Evolutionary conservation across 2,329 filamentous ascomycete species (phyloP).

Genomic region (Ophiostoma tasmaniense): DNA sequence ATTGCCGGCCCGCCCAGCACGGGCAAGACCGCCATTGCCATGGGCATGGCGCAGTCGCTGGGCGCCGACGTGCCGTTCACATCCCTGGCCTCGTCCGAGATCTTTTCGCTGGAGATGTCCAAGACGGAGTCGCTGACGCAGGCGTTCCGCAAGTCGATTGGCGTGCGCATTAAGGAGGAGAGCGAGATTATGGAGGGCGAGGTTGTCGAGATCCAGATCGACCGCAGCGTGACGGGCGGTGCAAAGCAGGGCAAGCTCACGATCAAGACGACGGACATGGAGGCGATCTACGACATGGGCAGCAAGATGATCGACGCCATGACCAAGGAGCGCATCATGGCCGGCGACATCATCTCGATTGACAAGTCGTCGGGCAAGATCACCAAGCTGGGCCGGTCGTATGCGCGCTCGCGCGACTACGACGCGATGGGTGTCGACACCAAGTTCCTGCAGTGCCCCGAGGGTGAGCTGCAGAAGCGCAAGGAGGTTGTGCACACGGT

Average conservation of each 20-base stretch:
- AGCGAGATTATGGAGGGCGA: slow-evolving; percentile 99
- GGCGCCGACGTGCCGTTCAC: slow-evolving; percentile 94
- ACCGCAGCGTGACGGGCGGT: slow-evolving; percentile 88
- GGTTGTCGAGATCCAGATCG: slow-evolving; percentile 97
- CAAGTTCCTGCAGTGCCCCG: slow-evolving; percentile 95
- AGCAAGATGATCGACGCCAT: slow-evolving; percentile 99
- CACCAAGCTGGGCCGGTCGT: slow-evolving; percentile 90
- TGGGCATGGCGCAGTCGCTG: slow-evolving; percentile 96
- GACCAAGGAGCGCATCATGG: slow-evolving; percentile 99
- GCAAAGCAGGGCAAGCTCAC: slow-evolving; percentile 99
- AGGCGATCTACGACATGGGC: slow-evolving; percentile 98
- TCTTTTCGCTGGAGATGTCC: slow-evolving; percentile 98
- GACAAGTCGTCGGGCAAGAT: slow-evolving; percentile 98
- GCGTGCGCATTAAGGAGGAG: slow-evolving; percentile 96
- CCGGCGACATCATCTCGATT: slow-evolving; percentile 95
- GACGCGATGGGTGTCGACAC: slow-evolving; percentile 98
- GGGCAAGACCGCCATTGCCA: slow-evolving; percentile 95
- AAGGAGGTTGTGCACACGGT: slow-evolving; percentile 97
- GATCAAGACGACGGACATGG: slow-evolving; percentile 99
- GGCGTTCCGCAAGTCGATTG: slow-evolving; percentile 97
- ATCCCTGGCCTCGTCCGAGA: slow-evolving; percentile 88
- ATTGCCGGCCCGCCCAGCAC: slow-evolving; percentile 95
- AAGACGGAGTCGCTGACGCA: slow-evolving; percentile 98
- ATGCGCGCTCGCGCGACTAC: slow-evolving; percentile 91
- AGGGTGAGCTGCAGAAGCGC: slow-evolving; percentile 93